These are phyloP conservation scores for Rhizopogon vinicolor DNA, from an alignment of 768 basidiomycete species.

Conservation along the genomic window DNA sequence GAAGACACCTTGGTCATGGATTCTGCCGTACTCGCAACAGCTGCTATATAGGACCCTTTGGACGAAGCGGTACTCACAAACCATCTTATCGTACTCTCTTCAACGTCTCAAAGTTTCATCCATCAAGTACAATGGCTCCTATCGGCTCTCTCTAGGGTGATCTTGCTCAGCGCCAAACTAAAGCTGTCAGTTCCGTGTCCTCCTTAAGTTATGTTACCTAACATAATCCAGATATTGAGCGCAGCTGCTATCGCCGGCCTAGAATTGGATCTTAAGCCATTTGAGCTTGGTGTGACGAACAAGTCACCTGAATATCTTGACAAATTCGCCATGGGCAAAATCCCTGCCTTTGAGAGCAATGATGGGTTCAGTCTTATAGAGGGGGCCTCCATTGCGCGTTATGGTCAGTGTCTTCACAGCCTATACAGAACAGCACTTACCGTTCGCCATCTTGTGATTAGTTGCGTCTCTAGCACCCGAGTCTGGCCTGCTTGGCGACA, in stretches of 20 bases:
- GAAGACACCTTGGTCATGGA: too few species aligned
- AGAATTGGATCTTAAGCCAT: conserved; percentile 18
- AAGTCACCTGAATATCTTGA: conserved; percentile 20
- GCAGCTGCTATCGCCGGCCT: conserved; percentile 18
- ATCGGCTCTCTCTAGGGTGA: conserved; percentile 11
- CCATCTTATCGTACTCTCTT: too few species aligned
- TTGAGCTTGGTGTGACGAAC: conserved; percentile 21
- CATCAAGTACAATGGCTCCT: conserved; percentile 12
- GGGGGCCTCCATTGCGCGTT: conserved; percentile 24
- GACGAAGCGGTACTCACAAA: too few species aligned
- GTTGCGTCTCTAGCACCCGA: conserved; percentile 23
- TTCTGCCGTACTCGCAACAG: too few species aligned
- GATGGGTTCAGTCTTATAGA: conserved; percentile 23
- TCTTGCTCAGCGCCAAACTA: conserved; percentile 21
- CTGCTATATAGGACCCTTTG: too few species aligned
- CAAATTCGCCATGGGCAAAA: conserved; percentile 26
- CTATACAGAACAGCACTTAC: not conserved
- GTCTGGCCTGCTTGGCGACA: conserved; percentile 22
- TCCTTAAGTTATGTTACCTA: not conserved
- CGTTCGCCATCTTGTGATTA: not conserved
- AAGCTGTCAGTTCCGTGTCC: conserved; percentile 15
- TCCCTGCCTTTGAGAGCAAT: conserved; percentile 21
- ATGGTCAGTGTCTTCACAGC: conserved; percentile 10
- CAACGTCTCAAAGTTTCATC: not conserved
- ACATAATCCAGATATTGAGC: conserved; percentile 14